These are phyloP conservation scores for Nephelium lappaceum DNA, from an alignment of 345 rosid species.

Conservation along the genomic window DNA sequence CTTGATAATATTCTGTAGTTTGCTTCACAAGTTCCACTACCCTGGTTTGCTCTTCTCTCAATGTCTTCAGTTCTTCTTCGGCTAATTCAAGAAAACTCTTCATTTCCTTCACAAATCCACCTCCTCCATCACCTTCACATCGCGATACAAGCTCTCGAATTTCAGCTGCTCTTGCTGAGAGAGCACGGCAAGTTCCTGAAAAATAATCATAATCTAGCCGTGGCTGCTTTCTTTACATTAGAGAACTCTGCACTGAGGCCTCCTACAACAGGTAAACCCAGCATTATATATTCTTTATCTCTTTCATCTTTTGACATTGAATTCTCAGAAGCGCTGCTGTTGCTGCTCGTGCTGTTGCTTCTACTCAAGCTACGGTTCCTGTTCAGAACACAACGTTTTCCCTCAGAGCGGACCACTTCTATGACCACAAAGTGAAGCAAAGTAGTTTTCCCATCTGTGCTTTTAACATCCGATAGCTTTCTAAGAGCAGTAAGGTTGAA, in stretches of 20 bases:
- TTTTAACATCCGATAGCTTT: slow-evolving; percentile 85
- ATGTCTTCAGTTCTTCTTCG: slow-evolving; percentile 50
- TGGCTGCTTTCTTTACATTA: slow-evolving; percentile 83
- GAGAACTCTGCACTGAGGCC: slow-evolving; percentile 76
- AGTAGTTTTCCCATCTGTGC: slow-evolving; percentile 77
- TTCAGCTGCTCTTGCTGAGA: slow-evolving; percentile 52
- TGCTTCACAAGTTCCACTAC: slow-evolving; percentile 66
- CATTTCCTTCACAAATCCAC: slow-evolving; percentile 58
- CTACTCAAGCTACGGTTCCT: slow-evolving; percentile 49
- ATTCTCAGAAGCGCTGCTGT: slow-evolving; percentile 25
- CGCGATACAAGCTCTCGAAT: slow-evolving; percentile 34
- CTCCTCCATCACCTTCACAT: slow-evolving; percentile 37
- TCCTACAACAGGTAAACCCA: slow-evolving; percentile 77
- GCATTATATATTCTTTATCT: slow-evolving; percentile 59
- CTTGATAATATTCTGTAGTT: slow-evolving; percentile 82
- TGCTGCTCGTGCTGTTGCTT: slow-evolving; percentile 35
- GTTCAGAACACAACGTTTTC: slow-evolving; percentile 66
- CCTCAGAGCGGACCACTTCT: slow-evolving; percentile 78
- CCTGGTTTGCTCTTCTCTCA: slow-evolving; percentile 55
- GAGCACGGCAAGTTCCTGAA: slow-evolving; percentile 46
- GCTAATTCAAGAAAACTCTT: slow-evolving; percentile 55
- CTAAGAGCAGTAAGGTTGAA: slow-evolving; percentile 70
- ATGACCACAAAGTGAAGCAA: slow-evolving; percentile 86
- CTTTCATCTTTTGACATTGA: slow-evolving; percentile 50
- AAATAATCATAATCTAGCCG: slow-evolving; percentile 50